phyloP scores from a whole-genome alignment of 2,329 filamentous ascomycete genomes.

The Calonectria pseudoreteaudii region DNA sequence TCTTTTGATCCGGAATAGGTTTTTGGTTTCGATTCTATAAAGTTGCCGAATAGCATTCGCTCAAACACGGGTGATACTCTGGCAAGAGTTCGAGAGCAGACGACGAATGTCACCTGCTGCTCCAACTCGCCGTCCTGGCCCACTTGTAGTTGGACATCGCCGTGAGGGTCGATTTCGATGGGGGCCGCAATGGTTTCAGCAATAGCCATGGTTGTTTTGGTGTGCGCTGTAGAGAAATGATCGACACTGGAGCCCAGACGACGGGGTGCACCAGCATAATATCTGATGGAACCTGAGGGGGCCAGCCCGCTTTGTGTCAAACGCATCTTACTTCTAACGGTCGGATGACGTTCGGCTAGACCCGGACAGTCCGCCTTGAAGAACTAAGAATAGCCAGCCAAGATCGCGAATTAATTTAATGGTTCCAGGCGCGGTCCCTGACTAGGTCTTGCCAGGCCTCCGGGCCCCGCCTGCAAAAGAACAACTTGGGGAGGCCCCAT shows the following conservation, averaged over 20 bases:
- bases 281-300: neutral
- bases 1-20: slow-evolving; percentile 4
- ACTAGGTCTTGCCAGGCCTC: neutral
- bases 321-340: slow-evolving; percentile 4
- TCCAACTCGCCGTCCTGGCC: neutral
- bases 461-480: neutral
- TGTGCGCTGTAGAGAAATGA: neutral
- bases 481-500: neutral
- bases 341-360: slow-evolving; percentile 4
- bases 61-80: slow-evolving; percentile 44
- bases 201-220: slow-evolving; percentile 8
- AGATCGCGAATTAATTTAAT: slow-evolving; percentile 1
- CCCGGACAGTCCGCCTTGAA: neutral
- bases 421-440: neutral
- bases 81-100: slow-evolving; percentile 44
- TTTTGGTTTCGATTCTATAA: slow-evolving; percentile 36
- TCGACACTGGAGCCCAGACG: neutral
- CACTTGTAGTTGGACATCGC: slow-evolving; percentile 26
- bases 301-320: neutral
- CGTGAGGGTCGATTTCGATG: slow-evolving; percentile 27
- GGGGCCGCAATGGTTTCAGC: neutral
- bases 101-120: slow-evolving; percentile 28
- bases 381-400: slow-evolving; percentile 20
- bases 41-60: slow-evolving; percentile 44
- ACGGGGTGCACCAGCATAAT: slow-evolving; percentile 8